phyloP scores from a whole-genome alignment of 441 rosid genomes.

The Mallotus repandus region DNA sequence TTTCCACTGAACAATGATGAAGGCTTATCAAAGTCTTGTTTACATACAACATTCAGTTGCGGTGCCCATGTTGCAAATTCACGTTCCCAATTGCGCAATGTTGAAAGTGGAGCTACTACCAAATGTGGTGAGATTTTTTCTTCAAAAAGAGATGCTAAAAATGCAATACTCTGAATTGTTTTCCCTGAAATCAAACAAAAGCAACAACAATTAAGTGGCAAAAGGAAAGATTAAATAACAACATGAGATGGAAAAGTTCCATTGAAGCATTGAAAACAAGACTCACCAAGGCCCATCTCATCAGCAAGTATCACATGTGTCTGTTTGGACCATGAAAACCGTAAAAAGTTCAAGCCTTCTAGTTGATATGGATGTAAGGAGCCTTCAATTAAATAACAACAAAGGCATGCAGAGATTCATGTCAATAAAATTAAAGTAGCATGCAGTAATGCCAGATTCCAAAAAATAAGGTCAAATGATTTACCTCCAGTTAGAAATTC shows the following conservation, averaged over 20 bases:
- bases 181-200: constrained; percentile 60
- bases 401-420: constrained; percentile 25
- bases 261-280: constrained; percentile 8
- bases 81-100: constrained; percentile 97
- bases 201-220: neutral
- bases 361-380: constrained; percentile 96
- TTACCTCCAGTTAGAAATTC: constrained; percentile 93
- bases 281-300: constrained; percentile 98
- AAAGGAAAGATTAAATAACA: constrained; percentile 19
- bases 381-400: constrained; percentile 53
- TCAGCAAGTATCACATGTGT: constrained; percentile 99
- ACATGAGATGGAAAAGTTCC: neutral
- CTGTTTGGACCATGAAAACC: constrained; percentile 96
- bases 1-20: constrained; percentile 2
- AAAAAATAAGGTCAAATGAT: constrained; percentile 12
- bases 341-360: constrained; percentile 93
- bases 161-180: constrained; percentile 98
- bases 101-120: constrained; percentile 99
- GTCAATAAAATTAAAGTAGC: constrained; percentile 21
- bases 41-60: constrained; percentile 94
- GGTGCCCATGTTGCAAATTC: constrained; percentile 99
- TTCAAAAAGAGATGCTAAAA: constrained; percentile 87
- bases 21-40: constrained; percentile 14
- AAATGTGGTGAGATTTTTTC: constrained; percentile 69
- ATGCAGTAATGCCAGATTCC: constrained; percentile 16